phyloP scores from a whole-genome alignment of 441 rosid species.

The Croton setiger region DNA sequence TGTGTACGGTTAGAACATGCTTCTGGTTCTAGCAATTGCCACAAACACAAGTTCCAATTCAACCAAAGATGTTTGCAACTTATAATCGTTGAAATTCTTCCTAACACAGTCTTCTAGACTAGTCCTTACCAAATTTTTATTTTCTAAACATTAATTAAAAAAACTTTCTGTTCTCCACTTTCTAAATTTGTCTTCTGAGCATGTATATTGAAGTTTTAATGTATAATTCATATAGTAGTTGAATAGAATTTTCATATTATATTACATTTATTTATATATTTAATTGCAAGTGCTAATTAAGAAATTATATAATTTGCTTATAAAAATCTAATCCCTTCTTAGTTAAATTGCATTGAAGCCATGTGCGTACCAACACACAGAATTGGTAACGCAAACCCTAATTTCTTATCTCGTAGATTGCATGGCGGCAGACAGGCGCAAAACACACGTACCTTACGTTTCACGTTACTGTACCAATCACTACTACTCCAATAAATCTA shows the following conservation, averaged over 20 bases:
- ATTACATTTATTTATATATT: too few relatives aligned
- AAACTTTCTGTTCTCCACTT: too few relatives aligned
- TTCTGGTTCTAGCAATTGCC: background rate
- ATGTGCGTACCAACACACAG: background rate
- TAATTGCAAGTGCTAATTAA: too few relatives aligned
- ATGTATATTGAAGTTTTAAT: background rate
- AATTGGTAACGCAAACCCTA: background rate
- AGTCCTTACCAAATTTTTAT: background rate
- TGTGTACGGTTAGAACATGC: conserved; percentile 1
- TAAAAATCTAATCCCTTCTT: too few relatives aligned
- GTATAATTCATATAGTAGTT: too few relatives aligned
- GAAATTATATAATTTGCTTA: too few relatives aligned
- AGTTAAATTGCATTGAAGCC: background rate
- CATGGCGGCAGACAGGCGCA: conserved; percentile 61
- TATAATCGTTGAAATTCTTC: background rate
- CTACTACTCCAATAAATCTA: background rate
- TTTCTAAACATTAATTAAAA: background rate
- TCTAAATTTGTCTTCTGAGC: background rate
- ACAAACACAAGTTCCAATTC: background rate
- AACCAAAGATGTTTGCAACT: background rate
- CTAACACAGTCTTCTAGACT: background rate
- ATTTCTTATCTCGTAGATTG: conserved; percentile 29
- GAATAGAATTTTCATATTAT: too few relatives aligned
- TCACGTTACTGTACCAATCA: conserved; percentile 31
- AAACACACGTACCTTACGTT: conserved; percentile 46